These are phyloP conservation scores for Citeromyces nyonsensis DNA, from an alignment of 805 yeast species.

Conservation along the genomic window DNA sequence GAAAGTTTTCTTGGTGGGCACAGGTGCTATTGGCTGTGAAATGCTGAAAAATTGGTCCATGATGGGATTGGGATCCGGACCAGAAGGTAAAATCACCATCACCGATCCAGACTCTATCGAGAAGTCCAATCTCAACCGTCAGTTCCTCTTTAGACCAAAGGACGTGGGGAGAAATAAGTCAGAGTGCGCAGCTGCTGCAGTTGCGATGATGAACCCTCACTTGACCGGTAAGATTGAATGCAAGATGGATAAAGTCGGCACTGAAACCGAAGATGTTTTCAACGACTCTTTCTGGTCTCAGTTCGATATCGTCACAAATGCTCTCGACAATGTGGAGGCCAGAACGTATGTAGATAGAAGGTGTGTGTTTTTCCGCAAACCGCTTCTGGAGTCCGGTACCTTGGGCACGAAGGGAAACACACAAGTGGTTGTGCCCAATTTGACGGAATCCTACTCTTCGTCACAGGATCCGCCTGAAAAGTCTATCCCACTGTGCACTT, in stretches of 20 bases:
- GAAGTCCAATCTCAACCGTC: constrained; percentile 91
- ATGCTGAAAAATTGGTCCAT: constrained; percentile 97
- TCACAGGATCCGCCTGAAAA: constrained; percentile 98
- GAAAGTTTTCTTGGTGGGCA: constrained; percentile 82
- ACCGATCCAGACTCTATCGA: constrained; percentile 95
- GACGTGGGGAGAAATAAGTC: constrained; percentile 91
- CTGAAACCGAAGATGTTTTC: constrained; percentile 81
- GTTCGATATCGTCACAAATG: constrained; percentile 87
- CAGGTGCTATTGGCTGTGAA: constrained; percentile 99
- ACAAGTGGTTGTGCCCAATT: constrained; percentile 84
- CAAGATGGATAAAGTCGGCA: constrained; percentile 77
- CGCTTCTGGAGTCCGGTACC: constrained; percentile 92
- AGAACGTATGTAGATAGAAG: constrained; percentile 95
- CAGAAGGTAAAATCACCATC: constrained; percentile 66
- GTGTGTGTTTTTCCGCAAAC: constrained; percentile 83
- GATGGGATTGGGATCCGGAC: constrained; percentile 90
- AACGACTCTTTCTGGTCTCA: constrained; percentile 74
- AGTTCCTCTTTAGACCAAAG: constrained; percentile 83
- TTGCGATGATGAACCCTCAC: constrained; percentile 71
- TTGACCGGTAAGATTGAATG: constrained; percentile 64
- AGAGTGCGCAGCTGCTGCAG: constrained; percentile 82
- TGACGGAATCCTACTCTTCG: constrained; percentile 92
- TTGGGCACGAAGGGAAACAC: constrained; percentile 97
- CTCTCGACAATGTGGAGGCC: constrained; percentile 94
- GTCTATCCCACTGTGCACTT: constrained; percentile 91